Conservation (phyloP, 129 eudicot species). For the Flaveria bidentis region DNA sequence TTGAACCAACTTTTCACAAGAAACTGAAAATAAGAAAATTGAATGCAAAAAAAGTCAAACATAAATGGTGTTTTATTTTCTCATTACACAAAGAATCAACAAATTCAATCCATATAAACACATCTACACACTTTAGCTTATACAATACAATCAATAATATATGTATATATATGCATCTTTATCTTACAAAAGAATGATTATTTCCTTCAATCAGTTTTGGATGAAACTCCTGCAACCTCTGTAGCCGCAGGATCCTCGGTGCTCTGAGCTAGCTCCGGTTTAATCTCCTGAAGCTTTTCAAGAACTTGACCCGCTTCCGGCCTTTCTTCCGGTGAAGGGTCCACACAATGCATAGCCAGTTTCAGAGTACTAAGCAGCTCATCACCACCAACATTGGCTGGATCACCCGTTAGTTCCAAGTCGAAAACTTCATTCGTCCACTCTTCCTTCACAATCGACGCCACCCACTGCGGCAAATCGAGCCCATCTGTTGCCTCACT, state of each 20-base stretch:
- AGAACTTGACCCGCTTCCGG: constrained; percentile 73
- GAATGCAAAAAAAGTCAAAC: background rate
- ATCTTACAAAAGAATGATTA: constrained; percentile 24
- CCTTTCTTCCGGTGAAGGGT: constrained; percentile 72
- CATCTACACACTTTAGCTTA: constrained; percentile 20
- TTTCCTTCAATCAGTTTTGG: constrained; percentile 38
- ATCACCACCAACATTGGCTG: constrained; percentile 59
- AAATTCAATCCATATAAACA: constrained; percentile 17
- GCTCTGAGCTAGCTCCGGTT: constrained; percentile 46
- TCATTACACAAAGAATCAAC: constrained; percentile 38
- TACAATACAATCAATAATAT: background rate
- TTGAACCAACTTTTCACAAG: no score
- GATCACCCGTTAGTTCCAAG: constrained; percentile 77
- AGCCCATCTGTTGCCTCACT: constrained; percentile 72
- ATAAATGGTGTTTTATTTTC: constrained; percentile 17
- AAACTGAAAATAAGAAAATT: background rate
- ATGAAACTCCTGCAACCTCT: constrained; percentile 23
- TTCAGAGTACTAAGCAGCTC: constrained; percentile 72
- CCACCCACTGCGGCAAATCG: constrained; percentile 93
- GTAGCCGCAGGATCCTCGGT: constrained; percentile 37
- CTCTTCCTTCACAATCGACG: constrained; percentile 86
- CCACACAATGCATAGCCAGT: constrained; percentile 83
- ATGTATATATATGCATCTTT: constrained; percentile 7
- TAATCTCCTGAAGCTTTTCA: constrained; percentile 72
- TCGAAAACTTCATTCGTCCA: constrained; percentile 95